Percentiles rank a stretch among this genome's conserved stretches.
These are phyloP conservation scores for Pilobolus umbonatus DNA, from an alignment of 192 early-diverging fungal species.

Conservation along the genomic window DNA sequence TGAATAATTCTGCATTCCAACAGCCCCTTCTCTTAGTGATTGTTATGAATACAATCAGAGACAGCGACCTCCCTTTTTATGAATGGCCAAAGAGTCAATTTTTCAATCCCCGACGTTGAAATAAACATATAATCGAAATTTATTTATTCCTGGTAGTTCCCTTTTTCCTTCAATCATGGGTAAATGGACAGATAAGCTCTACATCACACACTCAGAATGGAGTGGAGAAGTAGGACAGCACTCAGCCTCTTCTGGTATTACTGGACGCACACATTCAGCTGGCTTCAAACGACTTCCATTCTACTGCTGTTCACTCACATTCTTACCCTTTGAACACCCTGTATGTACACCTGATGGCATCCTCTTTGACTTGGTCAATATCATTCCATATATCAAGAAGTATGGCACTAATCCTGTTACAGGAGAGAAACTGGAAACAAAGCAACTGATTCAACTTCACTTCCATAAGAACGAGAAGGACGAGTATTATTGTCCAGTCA, in stretches of 20 bases:
- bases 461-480: slow-evolving; percentile 81
- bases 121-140: too few relatives aligned
- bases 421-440: slow-evolving; percentile 66
- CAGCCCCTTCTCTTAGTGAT: too few relatives aligned
- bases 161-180: too few relatives aligned
- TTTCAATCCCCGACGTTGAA: too few relatives aligned
- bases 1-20: too few relatives aligned
- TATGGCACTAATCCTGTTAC: slow-evolving; percentile 83
- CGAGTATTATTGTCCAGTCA: slow-evolving; percentile 84
- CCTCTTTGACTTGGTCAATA: slow-evolving; percentile 85
- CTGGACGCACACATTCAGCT: slow-evolving; percentile 44
- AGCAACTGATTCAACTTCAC: slow-evolving; percentile 70
- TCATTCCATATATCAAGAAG: slow-evolving; percentile 76
- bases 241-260: slow-evolving; percentile 60
- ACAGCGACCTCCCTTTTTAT: too few relatives aligned
- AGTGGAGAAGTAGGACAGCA: slow-evolving; percentile 48
- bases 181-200: slow-evolving; percentile 79
- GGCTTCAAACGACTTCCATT: slow-evolving; percentile 77
- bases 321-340: slow-evolving; percentile 82
- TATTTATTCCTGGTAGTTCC: too few relatives aligned
- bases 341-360: slow-evolving; percentile 82
- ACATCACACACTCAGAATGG: slow-evolving; percentile 74
- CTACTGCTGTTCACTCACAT: slow-evolving; percentile 85
- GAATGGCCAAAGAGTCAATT: too few relatives aligned
- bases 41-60: too few relatives aligned